Base-by-base conservation (phyloP, 2,329 filamentous ascomycete species). In the Fusarium beomiforme region DNA sequence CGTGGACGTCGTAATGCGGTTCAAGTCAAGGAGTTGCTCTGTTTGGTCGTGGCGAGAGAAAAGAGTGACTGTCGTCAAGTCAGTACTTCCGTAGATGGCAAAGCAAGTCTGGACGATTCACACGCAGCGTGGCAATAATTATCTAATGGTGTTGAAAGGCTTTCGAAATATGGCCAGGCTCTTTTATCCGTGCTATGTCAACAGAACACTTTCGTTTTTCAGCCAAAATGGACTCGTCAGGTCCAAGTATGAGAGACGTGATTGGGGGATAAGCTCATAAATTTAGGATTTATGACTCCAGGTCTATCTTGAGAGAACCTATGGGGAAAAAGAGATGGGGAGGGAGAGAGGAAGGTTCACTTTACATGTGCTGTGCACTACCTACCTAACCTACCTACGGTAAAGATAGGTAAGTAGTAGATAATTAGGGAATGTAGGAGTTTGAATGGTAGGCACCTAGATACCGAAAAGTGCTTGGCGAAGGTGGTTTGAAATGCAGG, bases 211-310 rank as follows among this genome's bases (percentile, higher is more conserved):
- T 54, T 49, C 65, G 56, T 62, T 43, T 41, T 55, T 37, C 33
- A 62, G 37, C 29, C 60, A 47, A 53, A 65, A 66, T 21, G 44
- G 41, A 55, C 53, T 59, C 26, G 42, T 21, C 21, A 67, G 17
- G 36, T 46, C 54, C 46, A 56, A 72, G 42, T 36, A 26, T 39
- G 51, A 21, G 39, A 51, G 36, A 42, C 13, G 9, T 23, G 34
- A 31, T 44, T 21, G 17, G 51, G 21, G 34, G 11, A 42, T 26
- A 31, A 47, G 34, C 51, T 53, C 24, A 39, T 21, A 34, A 23
- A 16, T 11, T 37, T n/a, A 23, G 41, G 29, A 12, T 29, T 21
- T 21, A 16, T 29, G 36, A 43, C 21, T 8, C 11, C 13, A 17
- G 24, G 24, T 31, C n/a, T 5, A 24, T 26, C n/a, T 5, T 23